Conservation (phyloP, 2,329 filamentous ascomycete species). For the Apiospora aurea region DNA sequence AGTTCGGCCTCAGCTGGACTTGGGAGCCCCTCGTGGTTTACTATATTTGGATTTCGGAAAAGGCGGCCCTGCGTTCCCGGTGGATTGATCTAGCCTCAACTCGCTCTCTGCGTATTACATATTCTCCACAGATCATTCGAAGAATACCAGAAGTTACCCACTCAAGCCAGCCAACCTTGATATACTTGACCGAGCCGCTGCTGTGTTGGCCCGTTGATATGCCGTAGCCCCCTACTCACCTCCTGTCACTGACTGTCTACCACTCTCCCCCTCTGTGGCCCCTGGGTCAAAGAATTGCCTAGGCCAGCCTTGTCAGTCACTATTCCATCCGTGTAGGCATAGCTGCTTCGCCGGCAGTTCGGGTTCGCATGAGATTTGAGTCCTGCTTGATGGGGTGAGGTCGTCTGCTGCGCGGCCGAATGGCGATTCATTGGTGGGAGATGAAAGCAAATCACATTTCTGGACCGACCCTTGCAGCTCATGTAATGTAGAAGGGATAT, state of each 20-base stretch:
- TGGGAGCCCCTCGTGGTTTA: constrained; percentile 28
- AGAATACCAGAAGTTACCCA: constrained; percentile 74
- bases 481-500: neutral
- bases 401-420: neutral
- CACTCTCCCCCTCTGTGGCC: neutral
- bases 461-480: neutral
- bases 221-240: neutral
- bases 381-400: neutral
- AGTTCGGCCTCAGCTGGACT: constrained; percentile 22
- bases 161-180: constrained; percentile 47
- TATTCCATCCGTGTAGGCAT: neutral
- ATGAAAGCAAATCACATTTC: neutral
- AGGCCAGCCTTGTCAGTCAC: neutral
- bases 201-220: neutral
- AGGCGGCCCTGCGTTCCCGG: constrained; percentile 39
- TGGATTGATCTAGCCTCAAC: constrained; percentile 52
- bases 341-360: neutral
- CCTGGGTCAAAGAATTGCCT: neutral
- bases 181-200: neutral
- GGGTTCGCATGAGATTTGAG: neutral
- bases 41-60: constrained; percentile 39
- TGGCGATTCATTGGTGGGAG: neutral
- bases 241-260: neutral
- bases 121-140: constrained; percentile 47
- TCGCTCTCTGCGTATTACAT: constrained; percentile 72